Evolutionary conservation across 495 filamentous ascomycete species (phyloP).

Genomic region (Elasticomyces elasticus): DNA sequence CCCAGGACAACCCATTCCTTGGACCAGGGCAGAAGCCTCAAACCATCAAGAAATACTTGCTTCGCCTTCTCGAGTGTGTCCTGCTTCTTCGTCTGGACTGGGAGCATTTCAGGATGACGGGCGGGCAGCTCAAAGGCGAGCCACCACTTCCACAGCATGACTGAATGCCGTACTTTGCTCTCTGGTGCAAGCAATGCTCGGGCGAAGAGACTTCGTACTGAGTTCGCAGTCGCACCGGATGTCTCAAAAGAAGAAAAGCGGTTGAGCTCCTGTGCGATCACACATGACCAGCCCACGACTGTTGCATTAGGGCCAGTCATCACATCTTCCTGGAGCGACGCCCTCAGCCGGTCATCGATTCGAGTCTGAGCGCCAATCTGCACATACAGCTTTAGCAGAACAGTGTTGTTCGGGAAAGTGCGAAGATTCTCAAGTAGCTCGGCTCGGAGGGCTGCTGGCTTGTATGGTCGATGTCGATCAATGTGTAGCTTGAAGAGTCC

Average conservation of each 20-base stretch:
- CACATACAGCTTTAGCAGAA: constrained; percentile 60
- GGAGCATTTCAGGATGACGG: background rate
- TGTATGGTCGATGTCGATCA: constrained; percentile 39
- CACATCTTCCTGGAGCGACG: constrained; percentile 42
- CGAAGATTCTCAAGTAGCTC: constrained; percentile 48
- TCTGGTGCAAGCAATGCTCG: constrained; percentile 16
- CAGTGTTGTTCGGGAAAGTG: constrained; percentile 65
- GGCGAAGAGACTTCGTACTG: constrained; percentile 24
- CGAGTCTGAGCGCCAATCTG: constrained; percentile 23
- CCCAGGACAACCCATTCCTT: constrained; percentile 37
- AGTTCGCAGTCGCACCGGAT: constrained; percentile 19
- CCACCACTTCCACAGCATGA: constrained; percentile 26
- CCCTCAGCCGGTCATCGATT: constrained; percentile 63
- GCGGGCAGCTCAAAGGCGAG: constrained; percentile 23
- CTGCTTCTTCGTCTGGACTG: background rate
- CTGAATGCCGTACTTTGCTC: constrained; percentile 20
- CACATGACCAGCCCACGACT: constrained; percentile 52
- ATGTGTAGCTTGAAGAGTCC: constrained; percentile 61
- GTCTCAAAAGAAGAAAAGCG: constrained; percentile 9
- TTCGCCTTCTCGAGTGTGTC: constrained; percentile 15
- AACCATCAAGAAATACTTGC: constrained; percentile 28
- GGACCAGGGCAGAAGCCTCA: constrained; percentile 30
- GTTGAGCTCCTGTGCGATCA: constrained; percentile 50
- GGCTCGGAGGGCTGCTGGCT: constrained; percentile 51
- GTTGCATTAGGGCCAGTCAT: constrained; percentile 22